Conservation (phyloP, 331 rosid genomes). For the Erythrophleum ivorense region DNA sequence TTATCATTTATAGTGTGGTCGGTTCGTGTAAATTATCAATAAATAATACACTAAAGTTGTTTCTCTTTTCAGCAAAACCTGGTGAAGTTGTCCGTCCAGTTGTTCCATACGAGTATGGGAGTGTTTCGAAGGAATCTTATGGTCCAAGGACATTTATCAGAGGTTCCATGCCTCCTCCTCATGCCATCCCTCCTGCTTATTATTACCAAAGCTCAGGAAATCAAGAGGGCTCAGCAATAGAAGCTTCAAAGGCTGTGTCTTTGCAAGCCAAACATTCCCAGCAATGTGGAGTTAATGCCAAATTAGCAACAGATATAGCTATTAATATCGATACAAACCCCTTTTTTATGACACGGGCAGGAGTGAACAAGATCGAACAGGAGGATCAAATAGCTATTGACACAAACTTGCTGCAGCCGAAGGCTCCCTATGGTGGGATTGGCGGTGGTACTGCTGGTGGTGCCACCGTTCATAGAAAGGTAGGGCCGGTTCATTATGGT, state of each 20-base stretch:
- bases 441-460: constrained; percentile 50
- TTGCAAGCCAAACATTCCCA: constrained; percentile 60
- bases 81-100: constrained; percentile 76
- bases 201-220: constrained; percentile 52
- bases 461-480: constrained; percentile 62
- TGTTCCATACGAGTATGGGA: constrained; percentile 61
- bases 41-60: constrained; percentile 24
- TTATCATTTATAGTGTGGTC: constrained; percentile 15
- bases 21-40: neutral
- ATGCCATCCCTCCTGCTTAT: constrained; percentile 51
- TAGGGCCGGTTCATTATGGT: constrained; percentile 68
- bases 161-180: constrained; percentile 62
- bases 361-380: constrained; percentile 62
- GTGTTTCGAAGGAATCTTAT: constrained; percentile 58
- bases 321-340: constrained; percentile 71
- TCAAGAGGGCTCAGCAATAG: constrained; percentile 57
- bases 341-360: constrained; percentile 74
- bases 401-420: constrained; percentile 65
- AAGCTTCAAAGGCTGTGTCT: constrained; percentile 50
- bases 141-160: constrained; percentile 65
- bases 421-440: constrained; percentile 61
- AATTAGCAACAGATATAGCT: constrained; percentile 73
- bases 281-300: constrained; percentile 67
- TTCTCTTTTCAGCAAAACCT: constrained; percentile 68
- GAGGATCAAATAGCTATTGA: constrained; percentile 59